A percentile compares a stretch with the other conserved stretches of the same genome.
phyloP scores from a whole-genome alignment of 1,284 basidiomycete species.

The Marasmius oreades region DNA sequence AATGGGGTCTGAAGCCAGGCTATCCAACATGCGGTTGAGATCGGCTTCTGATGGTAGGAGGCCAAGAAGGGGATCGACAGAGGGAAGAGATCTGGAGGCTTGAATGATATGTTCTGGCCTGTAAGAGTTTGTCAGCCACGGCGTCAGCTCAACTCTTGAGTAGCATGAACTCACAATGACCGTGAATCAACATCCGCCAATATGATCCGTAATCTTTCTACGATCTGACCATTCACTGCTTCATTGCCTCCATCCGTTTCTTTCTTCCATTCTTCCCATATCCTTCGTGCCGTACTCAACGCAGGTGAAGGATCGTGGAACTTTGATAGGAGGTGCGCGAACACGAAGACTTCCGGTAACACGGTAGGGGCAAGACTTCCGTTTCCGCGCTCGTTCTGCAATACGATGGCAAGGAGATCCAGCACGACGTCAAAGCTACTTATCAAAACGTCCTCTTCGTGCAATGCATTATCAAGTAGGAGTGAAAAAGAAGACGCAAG shows the following conservation, averaged over 20 bases:
- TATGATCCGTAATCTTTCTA: constrained; percentile 37
- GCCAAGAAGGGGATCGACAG: constrained; percentile 37
- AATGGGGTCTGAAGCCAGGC: constrained; percentile 44
- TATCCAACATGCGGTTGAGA: constrained; percentile 46
- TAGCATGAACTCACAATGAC: constrained; percentile 31
- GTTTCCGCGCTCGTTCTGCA: constrained; percentile 21
- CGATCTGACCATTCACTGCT: constrained; percentile 32
- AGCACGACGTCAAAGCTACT: constrained; percentile 29
- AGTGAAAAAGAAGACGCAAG: constrained; percentile 34
- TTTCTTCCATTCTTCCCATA: constrained; percentile 40
- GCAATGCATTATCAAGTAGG: constrained; percentile 33
- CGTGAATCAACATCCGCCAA: constrained; percentile 39
- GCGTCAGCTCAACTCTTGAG: background rate
- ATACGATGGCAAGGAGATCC: constrained; percentile 30
- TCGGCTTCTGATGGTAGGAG: constrained; percentile 49
- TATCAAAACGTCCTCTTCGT: constrained; percentile 21
- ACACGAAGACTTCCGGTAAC: constrained; percentile 45
- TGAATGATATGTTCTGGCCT: constrained; percentile 50
- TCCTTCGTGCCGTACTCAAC: constrained; percentile 24
- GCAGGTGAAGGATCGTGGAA: constrained; percentile 20
- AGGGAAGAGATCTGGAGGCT: constrained; percentile 30
- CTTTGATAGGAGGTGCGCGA: constrained; percentile 44
- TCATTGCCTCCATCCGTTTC: constrained; percentile 19
- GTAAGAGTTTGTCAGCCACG: constrained; percentile 3
- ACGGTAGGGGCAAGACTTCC: background rate